Conservation (phyloP, 2,329 filamentous ascomycete genomes). For the Xylaria sp. region DNA sequence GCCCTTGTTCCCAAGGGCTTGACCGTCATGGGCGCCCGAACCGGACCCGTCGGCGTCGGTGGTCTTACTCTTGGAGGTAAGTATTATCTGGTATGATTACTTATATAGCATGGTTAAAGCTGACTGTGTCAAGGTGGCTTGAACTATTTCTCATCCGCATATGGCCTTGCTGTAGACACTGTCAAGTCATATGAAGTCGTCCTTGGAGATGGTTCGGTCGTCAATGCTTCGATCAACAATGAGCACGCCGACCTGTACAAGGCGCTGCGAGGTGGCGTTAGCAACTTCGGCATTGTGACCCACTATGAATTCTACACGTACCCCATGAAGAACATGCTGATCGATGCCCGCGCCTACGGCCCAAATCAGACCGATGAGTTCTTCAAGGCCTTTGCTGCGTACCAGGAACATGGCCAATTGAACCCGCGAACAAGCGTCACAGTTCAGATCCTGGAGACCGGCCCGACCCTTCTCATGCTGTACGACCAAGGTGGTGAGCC, state of each 20-base stretch:
- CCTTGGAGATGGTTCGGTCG: constrained; percentile 27
- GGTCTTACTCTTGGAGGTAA: constrained; percentile 32
- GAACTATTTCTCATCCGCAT: constrained; percentile 30
- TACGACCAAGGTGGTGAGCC: constrained; percentile 14
- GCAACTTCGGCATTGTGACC: constrained; percentile 33
- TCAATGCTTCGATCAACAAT: constrained; percentile 25
- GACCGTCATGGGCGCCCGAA: constrained; percentile 27
- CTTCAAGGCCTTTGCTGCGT: constrained; percentile 19
- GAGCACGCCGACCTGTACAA: constrained; percentile 28
- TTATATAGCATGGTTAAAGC: constrained; percentile 10
- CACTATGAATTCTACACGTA: constrained; percentile 27
- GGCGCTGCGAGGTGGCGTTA: constrained; percentile 25
- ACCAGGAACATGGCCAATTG: constrained; percentile 19
- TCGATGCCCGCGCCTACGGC: constrained; percentile 19
- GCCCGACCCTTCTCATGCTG: constrained; percentile 20
- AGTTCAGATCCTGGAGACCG: constrained; percentile 20
- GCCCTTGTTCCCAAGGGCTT: constrained; percentile 21
- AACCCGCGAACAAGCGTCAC: constrained; percentile 17
- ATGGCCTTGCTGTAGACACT: constrained; percentile 22
- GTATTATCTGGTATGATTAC: not conserved
- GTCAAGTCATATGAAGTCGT: constrained; percentile 26
- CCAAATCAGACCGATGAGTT: constrained; percentile 20
- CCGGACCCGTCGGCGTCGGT: constrained; percentile 29
- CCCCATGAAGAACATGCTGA: constrained; percentile 11
- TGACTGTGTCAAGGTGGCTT: constrained; percentile 19